These are phyloP conservation scores for Exophiala viscosa DNA, from an alignment of 2,329 filamentous ascomycete genomes.

Conservation along the genomic window DNA sequence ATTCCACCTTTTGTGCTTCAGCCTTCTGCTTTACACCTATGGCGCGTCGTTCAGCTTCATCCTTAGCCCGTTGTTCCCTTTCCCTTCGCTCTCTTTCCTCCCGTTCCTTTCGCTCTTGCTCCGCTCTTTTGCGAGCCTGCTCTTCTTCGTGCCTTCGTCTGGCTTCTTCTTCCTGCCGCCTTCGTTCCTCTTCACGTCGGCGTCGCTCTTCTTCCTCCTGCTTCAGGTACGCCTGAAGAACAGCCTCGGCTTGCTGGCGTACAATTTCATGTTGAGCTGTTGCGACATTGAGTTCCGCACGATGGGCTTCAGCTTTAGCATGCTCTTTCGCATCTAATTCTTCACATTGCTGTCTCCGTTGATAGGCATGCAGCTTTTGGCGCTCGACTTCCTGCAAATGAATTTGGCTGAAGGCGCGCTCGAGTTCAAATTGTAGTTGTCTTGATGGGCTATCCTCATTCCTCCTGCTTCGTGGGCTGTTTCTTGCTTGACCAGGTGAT, in stretches of 20 bases:
- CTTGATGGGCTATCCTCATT: slow-evolving; percentile 25
- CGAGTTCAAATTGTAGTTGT: slow-evolving; percentile 34
- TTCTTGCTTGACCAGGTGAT: slow-evolving; percentile 15
- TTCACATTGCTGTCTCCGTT: slow-evolving; percentile 49
- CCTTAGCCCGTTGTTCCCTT: slow-evolving; percentile 34
- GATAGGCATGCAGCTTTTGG: slow-evolving; percentile 43
- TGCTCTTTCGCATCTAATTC: slow-evolving; percentile 60
- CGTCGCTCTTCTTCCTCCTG: slow-evolving; percentile 33
- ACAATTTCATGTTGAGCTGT: slow-evolving; percentile 65
- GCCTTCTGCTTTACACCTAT: slow-evolving; percentile 49
- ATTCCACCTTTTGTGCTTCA: slow-evolving; percentile 34
- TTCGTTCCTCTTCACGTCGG: slow-evolving; percentile 32
- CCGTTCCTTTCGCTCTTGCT: slow-evolving; percentile 38
- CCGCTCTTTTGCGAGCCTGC: slow-evolving; percentile 31
- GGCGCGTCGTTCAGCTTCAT: slow-evolving; percentile 47
- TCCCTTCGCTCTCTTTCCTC: slow-evolving; percentile 41
- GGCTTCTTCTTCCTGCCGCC: slow-evolving; percentile 36
- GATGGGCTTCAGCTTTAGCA: slow-evolving; percentile 61
- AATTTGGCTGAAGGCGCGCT: slow-evolving; percentile 40
- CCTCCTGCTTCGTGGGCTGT: slow-evolving; percentile 14
- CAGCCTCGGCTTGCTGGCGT: slow-evolving; percentile 52
- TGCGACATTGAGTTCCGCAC: slow-evolving; percentile 63
- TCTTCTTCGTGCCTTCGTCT: slow-evolving; percentile 35
- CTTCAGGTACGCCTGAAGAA: slow-evolving; percentile 44
- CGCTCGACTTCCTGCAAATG: slow-evolving; percentile 41